These are phyloP conservation scores for Parastagonospora avenae DNA, from an alignment of 2,329 filamentous ascomycete species.

Conservation along the genomic window DNA sequence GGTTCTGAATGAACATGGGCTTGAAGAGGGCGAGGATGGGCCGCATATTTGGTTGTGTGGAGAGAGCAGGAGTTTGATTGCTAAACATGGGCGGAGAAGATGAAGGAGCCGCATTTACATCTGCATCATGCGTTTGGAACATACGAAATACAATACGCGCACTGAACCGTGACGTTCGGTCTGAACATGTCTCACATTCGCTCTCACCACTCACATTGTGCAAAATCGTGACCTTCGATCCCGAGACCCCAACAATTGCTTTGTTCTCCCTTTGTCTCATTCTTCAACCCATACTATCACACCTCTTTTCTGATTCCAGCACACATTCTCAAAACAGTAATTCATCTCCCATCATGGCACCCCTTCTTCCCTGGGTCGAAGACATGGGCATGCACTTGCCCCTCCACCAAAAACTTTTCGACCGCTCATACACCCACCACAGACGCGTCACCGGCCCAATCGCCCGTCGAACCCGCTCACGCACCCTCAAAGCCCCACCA, in stretches of 20 bases:
- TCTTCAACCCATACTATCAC: background rate
- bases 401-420: background rate
- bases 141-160: background rate
- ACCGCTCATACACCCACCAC: background rate
- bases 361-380: background rate
- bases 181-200: background rate
- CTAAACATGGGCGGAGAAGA: slow-evolving; percentile 54
- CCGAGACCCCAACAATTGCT: background rate
- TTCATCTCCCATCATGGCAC: background rate
- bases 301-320: background rate
- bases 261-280: background rate
- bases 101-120: slow-evolving; percentile 3
- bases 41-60: slow-evolving; percentile 69
- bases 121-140: background rate
- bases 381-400: background rate
- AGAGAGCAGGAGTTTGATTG: slow-evolving; percentile 68
- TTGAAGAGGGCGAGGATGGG: slow-evolving; percentile 59
- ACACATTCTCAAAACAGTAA: background rate
- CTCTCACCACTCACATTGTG: background rate
- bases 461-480: background rate
- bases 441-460: background rate
- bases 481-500: background rate
- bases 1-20: slow-evolving; percentile 59
- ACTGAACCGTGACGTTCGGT: background rate
- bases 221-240: background rate